These are phyloP conservation scores for Pythium dissimile DNA, from an alignment of 352 stramenopile genomes.

Conservation along the genomic window DNA sequence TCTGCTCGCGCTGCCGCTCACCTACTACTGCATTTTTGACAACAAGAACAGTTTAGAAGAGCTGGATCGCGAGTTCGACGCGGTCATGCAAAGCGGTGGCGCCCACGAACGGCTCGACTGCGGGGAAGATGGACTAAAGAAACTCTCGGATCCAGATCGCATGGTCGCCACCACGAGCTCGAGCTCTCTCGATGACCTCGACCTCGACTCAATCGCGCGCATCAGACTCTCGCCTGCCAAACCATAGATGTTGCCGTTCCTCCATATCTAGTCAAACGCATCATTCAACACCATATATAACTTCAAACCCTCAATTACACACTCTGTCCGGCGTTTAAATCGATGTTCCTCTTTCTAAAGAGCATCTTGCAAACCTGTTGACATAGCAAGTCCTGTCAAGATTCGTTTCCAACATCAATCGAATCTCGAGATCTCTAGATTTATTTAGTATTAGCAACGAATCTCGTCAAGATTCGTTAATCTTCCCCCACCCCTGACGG, in stretches of 20 bases:
- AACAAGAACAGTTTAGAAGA: slow-evolving; percentile 18
- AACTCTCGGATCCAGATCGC: slow-evolving; percentile 3
- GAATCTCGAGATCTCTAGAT: background rate
- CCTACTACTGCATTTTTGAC: slow-evolving; percentile 29
- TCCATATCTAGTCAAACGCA: no score
- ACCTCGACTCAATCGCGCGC: background rate
- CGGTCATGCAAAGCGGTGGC: slow-evolving; percentile 4
- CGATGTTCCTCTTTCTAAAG: no score
- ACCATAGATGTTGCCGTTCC: no score
- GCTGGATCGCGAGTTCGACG: slow-evolving; percentile 27
- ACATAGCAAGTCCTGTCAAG: background rate
- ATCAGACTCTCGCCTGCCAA: background rate
- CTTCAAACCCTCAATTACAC: no score
- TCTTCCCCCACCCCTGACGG: background rate
- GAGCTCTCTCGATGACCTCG: slow-evolving; percentile 11
- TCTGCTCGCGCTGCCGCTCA: slow-evolving; percentile 22
- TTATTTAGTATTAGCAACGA: background rate
- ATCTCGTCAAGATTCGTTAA: background rate
- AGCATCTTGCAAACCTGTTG: no score
- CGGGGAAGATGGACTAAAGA: slow-evolving; percentile 12
- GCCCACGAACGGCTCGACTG: background rate
- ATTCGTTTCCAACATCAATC: background rate
- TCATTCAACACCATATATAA: no score
- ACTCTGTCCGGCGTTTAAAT: no score
- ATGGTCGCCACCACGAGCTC: slow-evolving; percentile 9